phyloP scores from a whole-genome alignment of 1,284 basidiomycete genomes.

The Cystobasidium sp. region DNA sequence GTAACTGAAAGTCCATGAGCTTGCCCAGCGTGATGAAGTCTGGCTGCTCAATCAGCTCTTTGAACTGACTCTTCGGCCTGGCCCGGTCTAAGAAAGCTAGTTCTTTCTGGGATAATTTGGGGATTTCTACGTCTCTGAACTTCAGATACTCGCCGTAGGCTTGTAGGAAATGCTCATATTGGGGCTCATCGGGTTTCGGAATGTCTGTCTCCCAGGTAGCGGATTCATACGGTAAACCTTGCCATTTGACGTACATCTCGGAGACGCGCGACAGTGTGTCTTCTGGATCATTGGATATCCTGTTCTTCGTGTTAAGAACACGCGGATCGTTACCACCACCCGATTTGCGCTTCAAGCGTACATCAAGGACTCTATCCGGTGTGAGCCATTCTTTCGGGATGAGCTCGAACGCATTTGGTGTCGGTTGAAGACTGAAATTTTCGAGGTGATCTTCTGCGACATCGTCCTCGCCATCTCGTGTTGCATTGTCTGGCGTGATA shows the following conservation, averaged over 20 bases:
- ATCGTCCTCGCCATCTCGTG: slow-evolving; percentile 29
- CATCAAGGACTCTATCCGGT: slow-evolving; percentile 50
- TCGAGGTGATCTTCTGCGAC: slow-evolving; percentile 39
- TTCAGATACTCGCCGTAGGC: slow-evolving; percentile 49
- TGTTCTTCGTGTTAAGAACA: slow-evolving; percentile 29
- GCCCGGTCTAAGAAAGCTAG: slow-evolving; percentile 47
- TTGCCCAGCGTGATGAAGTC: slow-evolving; percentile 48
- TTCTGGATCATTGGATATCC: slow-evolving; percentile 45
- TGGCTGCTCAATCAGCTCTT: slow-evolving; percentile 47
- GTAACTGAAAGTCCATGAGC: slow-evolving; percentile 64
- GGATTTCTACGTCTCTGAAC: slow-evolving; percentile 45
- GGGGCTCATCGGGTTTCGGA: slow-evolving; percentile 45
- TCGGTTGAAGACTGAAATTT: slow-evolving; percentile 44
- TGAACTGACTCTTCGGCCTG: slow-evolving; percentile 38
- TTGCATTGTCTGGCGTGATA: slow-evolving; percentile 35
- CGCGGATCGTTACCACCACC: slow-evolving; percentile 16
- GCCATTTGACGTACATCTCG: slow-evolving; percentile 51
- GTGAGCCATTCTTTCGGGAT: slow-evolving; percentile 50
- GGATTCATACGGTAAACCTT: slow-evolving; percentile 48
- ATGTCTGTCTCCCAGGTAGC: slow-evolving; percentile 42
- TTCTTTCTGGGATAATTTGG: slow-evolving; percentile 39
- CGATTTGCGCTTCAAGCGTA: slow-evolving; percentile 39
- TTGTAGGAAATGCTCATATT: slow-evolving; percentile 45
- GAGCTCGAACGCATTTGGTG: slow-evolving; percentile 45
- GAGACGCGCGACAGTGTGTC: slow-evolving; percentile 47